These are phyloP conservation scores for Cytospora chrysosperma DNA, from an alignment of 2,329 filamentous ascomycete species.

Conservation along the genomic window DNA sequence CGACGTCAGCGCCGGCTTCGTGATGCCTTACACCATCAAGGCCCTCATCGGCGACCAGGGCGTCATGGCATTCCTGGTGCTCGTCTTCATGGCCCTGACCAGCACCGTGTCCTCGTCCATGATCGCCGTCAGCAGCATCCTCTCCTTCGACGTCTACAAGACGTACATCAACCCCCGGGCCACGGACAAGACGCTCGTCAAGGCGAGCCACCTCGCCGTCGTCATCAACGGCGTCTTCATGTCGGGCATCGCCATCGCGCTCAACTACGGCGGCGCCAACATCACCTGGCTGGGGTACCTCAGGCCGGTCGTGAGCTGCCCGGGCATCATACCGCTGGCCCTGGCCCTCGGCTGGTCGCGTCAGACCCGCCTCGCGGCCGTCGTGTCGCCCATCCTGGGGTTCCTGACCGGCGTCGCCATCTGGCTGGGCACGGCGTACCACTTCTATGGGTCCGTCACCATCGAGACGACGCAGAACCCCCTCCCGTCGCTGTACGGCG, in stretches of 20 bases:
- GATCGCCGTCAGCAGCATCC: conserved; percentile 51
- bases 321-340: conserved; percentile 44
- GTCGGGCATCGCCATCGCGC: conserved; percentile 44
- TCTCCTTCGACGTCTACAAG: conserved; percentile 50
- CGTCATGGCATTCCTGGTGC: conserved; percentile 43
- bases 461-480: conserved; percentile 40
- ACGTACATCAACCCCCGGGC: conserved; percentile 49
- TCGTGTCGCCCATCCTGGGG: conserved; percentile 39
- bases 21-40: conserved; percentile 47
- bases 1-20: conserved; percentile 44
- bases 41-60: conserved; percentile 44
- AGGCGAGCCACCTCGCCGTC: conserved; percentile 47
- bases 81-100: conserved; percentile 53
- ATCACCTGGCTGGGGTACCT: conserved; percentile 44
- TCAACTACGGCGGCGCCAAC: conserved; percentile 49
- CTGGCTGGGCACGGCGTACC: conserved; percentile 43
- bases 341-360: conserved; percentile 45
- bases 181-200: conserved; percentile 41
- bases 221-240: conserved; percentile 48
- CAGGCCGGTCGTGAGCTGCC: conserved; percentile 30
- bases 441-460: conserved; percentile 40
- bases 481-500: conserved; percentile 44
- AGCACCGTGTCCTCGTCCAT: conserved; percentile 49
- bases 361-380: conserved; percentile 43
- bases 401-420: conserved; percentile 42